Evolutionary conservation across 148 eudicot genomes (phyloP).

Genomic region (Rhododendron henanense): DNA sequence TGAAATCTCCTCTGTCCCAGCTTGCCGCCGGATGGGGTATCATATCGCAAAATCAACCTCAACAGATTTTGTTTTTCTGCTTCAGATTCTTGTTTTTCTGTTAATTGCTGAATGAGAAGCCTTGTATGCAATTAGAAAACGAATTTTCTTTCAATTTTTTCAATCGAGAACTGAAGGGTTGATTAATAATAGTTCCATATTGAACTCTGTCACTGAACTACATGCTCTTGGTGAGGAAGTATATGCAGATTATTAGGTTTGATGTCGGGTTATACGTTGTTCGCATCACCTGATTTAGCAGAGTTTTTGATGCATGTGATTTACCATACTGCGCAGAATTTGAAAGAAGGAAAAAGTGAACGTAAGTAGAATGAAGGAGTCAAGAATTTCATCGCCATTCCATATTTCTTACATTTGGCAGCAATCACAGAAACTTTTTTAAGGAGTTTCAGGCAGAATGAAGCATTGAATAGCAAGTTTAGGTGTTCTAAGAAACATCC

Average conservation of each 20-base stretch:
- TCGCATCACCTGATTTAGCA: neutral
- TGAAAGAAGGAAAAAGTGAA: neutral
- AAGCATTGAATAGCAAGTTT: neutral
- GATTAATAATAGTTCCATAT: neutral
- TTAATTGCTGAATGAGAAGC: neutral
- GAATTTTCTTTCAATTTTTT: neutral
- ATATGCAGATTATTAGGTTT: neutral
- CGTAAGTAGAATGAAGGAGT: neutral
- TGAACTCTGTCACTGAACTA: neutral
- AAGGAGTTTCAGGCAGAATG: neutral
- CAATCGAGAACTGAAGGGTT: neutral
- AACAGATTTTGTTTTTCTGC: neutral
- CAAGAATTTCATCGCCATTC: neutral
- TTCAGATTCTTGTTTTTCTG: neutral
- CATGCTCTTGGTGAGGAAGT: neutral
- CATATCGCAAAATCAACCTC: neutral
- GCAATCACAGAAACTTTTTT: neutral
- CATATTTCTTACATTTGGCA: neutral
- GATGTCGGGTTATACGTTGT: neutral
- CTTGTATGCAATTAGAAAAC: neutral
- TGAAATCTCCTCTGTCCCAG: neutral
- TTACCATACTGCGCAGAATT: neutral
- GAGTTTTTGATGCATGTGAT: neutral
- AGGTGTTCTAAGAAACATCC: neutral
- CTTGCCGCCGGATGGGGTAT: neutral